Conservation (phyloP, 371 early-diverging fungal species). For the Apophysomyces ossiformis region DNA sequence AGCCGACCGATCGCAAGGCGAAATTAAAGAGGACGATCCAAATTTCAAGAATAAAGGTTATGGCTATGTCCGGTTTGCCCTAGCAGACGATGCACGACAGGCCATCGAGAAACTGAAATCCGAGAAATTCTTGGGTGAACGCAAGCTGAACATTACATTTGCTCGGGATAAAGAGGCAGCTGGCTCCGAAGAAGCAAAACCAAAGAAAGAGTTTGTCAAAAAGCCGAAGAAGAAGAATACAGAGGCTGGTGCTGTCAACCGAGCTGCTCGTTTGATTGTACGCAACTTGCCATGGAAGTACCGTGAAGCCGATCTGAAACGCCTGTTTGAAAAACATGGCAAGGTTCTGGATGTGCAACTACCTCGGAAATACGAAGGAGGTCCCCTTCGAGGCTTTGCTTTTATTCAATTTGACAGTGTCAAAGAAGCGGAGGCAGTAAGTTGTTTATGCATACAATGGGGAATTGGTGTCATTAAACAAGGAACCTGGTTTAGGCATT, state of each 20-base stretch:
- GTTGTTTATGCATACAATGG: background rate
- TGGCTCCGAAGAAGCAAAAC: slow-evolving; percentile 22
- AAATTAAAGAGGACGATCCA: slow-evolving; percentile 34
- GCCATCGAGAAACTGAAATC: slow-evolving; percentile 77
- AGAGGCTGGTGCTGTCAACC: slow-evolving; percentile 21
- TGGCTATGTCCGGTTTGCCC: slow-evolving; percentile 90
- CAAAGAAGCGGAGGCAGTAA: slow-evolving; percentile 67
- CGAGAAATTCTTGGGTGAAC: slow-evolving; percentile 67
- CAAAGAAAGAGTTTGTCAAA: background rate
- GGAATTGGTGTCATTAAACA: background rate
- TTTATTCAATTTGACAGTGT: slow-evolving; percentile 81
- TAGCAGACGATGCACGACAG: slow-evolving; percentile 86
- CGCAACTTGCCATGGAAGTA: slow-evolving; percentile 90
- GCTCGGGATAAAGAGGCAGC: slow-evolving; percentile 56
- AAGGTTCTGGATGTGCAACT: slow-evolving; percentile 68
- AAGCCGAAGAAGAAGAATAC: slow-evolving; percentile 7
- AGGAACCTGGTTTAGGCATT: slow-evolving; percentile 55
- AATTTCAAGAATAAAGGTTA: slow-evolving; percentile 75
- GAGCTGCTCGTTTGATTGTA: slow-evolving; percentile 81
- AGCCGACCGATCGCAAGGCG: slow-evolving; percentile 41
- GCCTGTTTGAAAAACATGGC: slow-evolving; percentile 64
- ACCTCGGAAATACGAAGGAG: slow-evolving; percentile 77
- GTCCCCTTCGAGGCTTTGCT: slow-evolving; percentile 84
- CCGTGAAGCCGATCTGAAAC: slow-evolving; percentile 64
- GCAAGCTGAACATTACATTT: slow-evolving; percentile 74